Percentiles rank a stretch among this genome's conserved stretches.
Conservation (phyloP, 176 grass and related monocot genomes). For the Zea luxurians region DNA sequence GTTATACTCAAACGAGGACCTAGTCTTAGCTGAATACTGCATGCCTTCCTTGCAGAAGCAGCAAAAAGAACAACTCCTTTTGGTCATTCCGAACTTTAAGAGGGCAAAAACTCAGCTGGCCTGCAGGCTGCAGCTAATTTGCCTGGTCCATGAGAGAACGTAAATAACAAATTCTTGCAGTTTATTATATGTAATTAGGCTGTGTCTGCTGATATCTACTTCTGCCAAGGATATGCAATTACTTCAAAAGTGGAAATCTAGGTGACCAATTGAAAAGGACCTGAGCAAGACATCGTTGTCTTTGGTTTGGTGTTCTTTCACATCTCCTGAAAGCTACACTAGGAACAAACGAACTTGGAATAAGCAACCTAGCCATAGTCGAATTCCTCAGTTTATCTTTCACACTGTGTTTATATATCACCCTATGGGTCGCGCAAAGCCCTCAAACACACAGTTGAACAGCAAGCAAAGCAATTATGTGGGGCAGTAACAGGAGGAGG, state of each 20-base stretch:
- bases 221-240: background rate
- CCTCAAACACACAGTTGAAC: background rate
- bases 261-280: background rate
- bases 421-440: background rate
- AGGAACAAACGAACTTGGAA: background rate
- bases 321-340: constrained; percentile 16
- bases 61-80: background rate
- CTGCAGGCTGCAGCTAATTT: background rate
- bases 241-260: background rate
- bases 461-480: constrained; percentile 14
- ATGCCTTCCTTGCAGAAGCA: background rate
- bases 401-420: background rate
- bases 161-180: background rate
- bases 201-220: constrained; percentile 4
- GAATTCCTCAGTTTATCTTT: background rate
- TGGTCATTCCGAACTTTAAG: background rate
- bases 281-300: background rate
- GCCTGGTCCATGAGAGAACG: background rate
- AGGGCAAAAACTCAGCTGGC: background rate
- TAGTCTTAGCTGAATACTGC: background rate
- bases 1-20: background rate
- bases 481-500: background rate
- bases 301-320: background rate
- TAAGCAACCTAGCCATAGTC: background rate
- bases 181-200: background rate